Evolutionary conservation across 805 yeast genomes (phyloP).

Genomic region (Ogataea allantospora): DNA sequence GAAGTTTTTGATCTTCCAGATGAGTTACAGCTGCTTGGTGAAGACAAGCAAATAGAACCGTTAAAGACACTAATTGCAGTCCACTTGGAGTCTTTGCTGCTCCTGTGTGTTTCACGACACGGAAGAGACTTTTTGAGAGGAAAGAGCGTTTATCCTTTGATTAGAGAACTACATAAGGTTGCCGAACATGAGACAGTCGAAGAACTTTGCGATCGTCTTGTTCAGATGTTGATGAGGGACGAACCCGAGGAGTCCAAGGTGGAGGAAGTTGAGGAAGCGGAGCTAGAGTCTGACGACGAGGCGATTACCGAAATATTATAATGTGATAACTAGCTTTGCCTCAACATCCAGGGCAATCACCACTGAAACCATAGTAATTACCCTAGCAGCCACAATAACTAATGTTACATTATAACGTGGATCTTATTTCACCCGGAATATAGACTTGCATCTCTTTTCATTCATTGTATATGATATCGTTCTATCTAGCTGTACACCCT

Average conservation of each 20-base stretch:
- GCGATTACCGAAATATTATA: slow-evolving; percentile 53
- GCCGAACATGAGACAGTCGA: slow-evolving; percentile 41
- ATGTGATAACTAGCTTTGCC: slow-evolving; percentile 1
- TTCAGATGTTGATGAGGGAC: slow-evolving; percentile 90
- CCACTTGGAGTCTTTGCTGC: slow-evolving; percentile 75
- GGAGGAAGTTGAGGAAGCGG: slow-evolving; percentile 46
- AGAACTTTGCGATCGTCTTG: slow-evolving; percentile 79
- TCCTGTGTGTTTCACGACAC: slow-evolving; percentile 71
- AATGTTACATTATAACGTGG: too few species aligned
- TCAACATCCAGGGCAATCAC: not conserved
- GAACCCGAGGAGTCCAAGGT: slow-evolving; percentile 52
- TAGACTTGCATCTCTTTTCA: not conserved
- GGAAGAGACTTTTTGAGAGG: slow-evolving; percentile 76
- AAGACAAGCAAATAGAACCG: slow-evolving; percentile 77
- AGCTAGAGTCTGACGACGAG: slow-evolving; percentile 49
- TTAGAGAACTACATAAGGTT: slow-evolving; percentile 80
- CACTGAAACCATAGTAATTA: not conserved
- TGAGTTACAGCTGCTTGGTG: slow-evolving; percentile 75
- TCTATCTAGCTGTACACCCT: slow-evolving; percentile 13
- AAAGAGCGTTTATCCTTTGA: slow-evolving; percentile 81
- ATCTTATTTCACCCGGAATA: not conserved
- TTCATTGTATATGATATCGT: slow-evolving; percentile 5
- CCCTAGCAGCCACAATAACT: too few species aligned
- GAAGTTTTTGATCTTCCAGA: slow-evolving; percentile 88
- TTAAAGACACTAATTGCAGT: slow-evolving; percentile 58